Percentiles rank a stretch among this genome's conserved stretches.
Conservation (phyloP, 202 grass and related monocot species). For the Carex arenaria region DNA sequence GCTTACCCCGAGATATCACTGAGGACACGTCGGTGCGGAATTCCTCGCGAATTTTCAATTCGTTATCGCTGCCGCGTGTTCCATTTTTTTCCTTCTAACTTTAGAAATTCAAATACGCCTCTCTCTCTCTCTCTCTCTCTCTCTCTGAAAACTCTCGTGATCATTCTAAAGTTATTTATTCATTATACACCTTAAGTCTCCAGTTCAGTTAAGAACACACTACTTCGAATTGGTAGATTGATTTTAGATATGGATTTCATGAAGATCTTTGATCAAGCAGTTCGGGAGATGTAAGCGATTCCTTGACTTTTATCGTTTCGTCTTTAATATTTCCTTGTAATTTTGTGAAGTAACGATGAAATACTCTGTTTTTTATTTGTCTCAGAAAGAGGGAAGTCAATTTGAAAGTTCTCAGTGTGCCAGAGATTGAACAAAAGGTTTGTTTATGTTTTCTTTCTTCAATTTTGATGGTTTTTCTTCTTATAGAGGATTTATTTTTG, state of each 20-base stretch:
- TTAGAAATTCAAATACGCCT: slow-evolving; percentile 20
- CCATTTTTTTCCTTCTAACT: not conserved
- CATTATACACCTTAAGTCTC: not conserved
- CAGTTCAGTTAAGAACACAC: not conserved
- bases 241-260: slow-evolving; percentile 50
- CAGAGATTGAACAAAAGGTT: slow-evolving; percentile 94
- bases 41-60: not conserved
- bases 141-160: not conserved
- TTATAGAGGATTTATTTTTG: not conserved
- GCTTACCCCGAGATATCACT: too few species aligned
- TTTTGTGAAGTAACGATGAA: not conserved
- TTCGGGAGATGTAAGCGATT: slow-evolving; percentile 56
- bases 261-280: slow-evolving; percentile 68
- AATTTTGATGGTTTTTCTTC: not conserved
- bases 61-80: not conserved
- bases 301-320: not conserved
- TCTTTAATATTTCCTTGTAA: not conserved
- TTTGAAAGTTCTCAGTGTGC: slow-evolving; percentile 77
- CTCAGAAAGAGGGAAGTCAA: slow-evolving; percentile 86
- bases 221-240: slow-evolving; percentile 18
- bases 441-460: not conserved
- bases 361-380: not conserved
- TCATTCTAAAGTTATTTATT: not conserved
- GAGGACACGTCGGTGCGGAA: too few species aligned
- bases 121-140: not conserved